phyloP scores from a whole-genome alignment of 208 protist species.

The Leptomonas seymouri region DNA sequence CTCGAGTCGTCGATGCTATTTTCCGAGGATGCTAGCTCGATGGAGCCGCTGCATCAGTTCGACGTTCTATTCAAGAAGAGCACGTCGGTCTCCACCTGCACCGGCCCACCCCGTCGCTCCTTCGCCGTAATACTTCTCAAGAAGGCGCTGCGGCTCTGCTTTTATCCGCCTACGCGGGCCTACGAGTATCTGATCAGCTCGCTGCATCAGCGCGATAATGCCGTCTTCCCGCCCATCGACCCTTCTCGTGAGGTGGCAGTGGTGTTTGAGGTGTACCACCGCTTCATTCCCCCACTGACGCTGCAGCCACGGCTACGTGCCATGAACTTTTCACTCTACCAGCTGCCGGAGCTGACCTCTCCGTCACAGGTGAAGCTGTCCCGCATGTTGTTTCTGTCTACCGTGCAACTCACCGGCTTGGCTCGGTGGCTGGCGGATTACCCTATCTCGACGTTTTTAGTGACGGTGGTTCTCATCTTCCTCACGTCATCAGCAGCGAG shows the following conservation, averaged over 20 bases:
- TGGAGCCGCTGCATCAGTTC: constrained; percentile 40
- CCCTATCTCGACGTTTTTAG: constrained; percentile 49
- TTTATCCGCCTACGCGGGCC: constrained; percentile 41
- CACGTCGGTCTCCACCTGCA: constrained; percentile 49
- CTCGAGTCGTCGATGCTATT: constrained; percentile 65
- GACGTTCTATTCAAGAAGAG: constrained; percentile 59
- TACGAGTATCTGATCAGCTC: constrained; percentile 26
- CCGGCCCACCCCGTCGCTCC: constrained; percentile 24
- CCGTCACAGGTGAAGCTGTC: constrained; percentile 43
- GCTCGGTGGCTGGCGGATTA: constrained; percentile 57
- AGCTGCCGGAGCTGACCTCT: constrained; percentile 21
- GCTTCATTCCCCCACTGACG: constrained; percentile 60
- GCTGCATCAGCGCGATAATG: constrained; percentile 24
- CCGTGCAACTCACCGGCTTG: constrained; percentile 56
- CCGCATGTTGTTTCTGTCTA: constrained; percentile 56
- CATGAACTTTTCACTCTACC: constrained; percentile 79
- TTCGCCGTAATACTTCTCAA: constrained; percentile 19
- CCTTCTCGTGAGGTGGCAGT: constrained; percentile 48
- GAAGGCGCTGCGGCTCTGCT: constrained; percentile 26
- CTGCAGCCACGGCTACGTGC: constrained; percentile 70
- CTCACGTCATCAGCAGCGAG: constrained; percentile 6
- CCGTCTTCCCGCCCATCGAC: constrained; percentile 55
- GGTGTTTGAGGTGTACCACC: constrained; percentile 57
- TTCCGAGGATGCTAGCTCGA: constrained; percentile 37
- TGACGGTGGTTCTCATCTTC: constrained; percentile 31